These are phyloP conservation scores for Metschnikowia reukaufii DNA, from an alignment of 805 yeast species.

Conservation along the genomic window DNA sequence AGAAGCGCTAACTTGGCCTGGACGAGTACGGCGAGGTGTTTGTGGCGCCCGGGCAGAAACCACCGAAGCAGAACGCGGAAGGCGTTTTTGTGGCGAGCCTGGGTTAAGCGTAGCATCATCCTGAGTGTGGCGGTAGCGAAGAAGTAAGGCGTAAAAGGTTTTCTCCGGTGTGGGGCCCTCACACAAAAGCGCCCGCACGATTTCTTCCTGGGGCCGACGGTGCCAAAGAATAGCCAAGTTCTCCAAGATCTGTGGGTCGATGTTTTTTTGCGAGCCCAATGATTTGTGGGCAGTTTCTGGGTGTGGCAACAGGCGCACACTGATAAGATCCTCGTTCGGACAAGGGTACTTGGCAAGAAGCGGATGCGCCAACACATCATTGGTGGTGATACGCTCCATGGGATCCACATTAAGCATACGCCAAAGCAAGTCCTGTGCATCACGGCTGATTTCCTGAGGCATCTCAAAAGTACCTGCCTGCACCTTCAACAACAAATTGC, in stretches of 20 bases:
- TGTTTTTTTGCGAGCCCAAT: slow-evolving; percentile 46
- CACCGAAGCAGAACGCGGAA: slow-evolving; percentile 17
- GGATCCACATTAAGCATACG: slow-evolving; percentile 74
- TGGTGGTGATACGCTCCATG: slow-evolving; percentile 64
- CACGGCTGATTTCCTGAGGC: slow-evolving; percentile 62
- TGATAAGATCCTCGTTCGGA: slow-evolving; percentile 44
- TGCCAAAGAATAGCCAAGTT: slow-evolving; percentile 60
- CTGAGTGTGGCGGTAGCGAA: slow-evolving; percentile 45
- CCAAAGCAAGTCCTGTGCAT: slow-evolving; percentile 66
- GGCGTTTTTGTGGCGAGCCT: slow-evolving; percentile 14
- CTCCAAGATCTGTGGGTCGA: slow-evolving; percentile 53
- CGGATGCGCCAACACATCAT: slow-evolving; percentile 60
- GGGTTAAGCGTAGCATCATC: slow-evolving; percentile 27
- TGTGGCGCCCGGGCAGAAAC: slow-evolving; percentile 11
- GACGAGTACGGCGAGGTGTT: slow-evolving; percentile 13
- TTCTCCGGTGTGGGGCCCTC: slow-evolving; percentile 46
- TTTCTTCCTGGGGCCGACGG: slow-evolving; percentile 46
- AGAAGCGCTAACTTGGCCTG: slow-evolving; percentile 36
- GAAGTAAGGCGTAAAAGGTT: slow-evolving; percentile 46
- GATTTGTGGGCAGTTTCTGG: slow-evolving; percentile 55
- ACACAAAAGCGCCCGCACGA: slow-evolving; percentile 34
- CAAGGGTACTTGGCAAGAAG: slow-evolving; percentile 53
- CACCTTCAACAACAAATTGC: slow-evolving; percentile 67
- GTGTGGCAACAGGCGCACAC: slow-evolving; percentile 51
- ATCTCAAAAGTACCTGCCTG: slow-evolving; percentile 73